Percentiles rank a stretch among this genome's conserved stretches.
Conservation (phyloP, 768 basidiomycete genomes). For the Xanthoconium stramineum region DNA sequence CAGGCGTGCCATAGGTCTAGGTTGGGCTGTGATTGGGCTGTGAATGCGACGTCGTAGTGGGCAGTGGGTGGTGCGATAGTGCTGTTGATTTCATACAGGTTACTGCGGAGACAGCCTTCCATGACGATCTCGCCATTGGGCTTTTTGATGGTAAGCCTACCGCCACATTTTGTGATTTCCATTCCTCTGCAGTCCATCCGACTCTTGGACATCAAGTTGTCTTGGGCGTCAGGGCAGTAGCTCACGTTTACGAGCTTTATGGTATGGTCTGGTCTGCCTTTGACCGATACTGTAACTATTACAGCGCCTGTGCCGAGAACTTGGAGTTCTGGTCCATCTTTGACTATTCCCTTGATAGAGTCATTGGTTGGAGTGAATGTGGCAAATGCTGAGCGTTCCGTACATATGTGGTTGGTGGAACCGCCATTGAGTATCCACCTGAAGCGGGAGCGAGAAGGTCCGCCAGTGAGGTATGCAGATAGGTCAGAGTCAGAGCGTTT, state of each 20-base stretch:
- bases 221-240: not conserved
- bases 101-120: slow-evolving; percentile 4
- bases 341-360: not conserved
- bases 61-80: not conserved
- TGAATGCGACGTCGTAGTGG: not conserved
- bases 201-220: not conserved
- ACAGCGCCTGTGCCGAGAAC: not conserved
- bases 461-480: not conserved
- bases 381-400: not conserved
- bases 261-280: not conserved
- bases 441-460: not conserved
- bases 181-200: not conserved
- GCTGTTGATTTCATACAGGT: slow-evolving; percentile 10
- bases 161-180: not conserved
- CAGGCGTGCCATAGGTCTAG: slow-evolving; percentile 9
- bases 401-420: not conserved
- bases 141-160: not conserved
- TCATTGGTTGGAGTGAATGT: not conserved
- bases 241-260: not conserved
- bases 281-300: not conserved
- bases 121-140: not conserved
- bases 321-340: not conserved
- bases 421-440: not conserved
- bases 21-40: not conserved
- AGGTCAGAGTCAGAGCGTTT: not conserved